Percentiles rank a stretch among this genome's conserved stretches.
Conservation (phyloP, 352 stramenopile species). For the Plasmopara viticola region DNA sequence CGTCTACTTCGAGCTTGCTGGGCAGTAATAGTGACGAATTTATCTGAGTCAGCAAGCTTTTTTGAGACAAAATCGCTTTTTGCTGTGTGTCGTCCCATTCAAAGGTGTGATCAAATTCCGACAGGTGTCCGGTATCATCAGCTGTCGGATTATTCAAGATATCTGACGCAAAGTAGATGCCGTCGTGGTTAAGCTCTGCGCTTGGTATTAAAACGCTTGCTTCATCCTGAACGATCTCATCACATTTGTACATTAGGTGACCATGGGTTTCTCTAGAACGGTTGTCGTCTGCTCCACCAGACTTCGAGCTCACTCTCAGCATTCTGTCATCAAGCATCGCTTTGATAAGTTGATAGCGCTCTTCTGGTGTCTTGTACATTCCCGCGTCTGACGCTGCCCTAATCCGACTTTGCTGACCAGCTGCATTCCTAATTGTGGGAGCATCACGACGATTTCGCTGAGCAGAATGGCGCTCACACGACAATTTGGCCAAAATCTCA, state of each 20-base stretch:
- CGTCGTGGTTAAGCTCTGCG: constrained; percentile 20
- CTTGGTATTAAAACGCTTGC: constrained; percentile 5
- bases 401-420: background rate
- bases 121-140: background rate
- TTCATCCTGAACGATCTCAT: background rate
- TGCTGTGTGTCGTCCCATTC: constrained; percentile 7
- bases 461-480: constrained; percentile 39
- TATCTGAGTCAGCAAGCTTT: background rate
- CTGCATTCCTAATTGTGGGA: background rate
- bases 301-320: background rate
- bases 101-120: constrained; percentile 20
- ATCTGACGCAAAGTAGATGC: constrained; percentile 50
- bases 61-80: background rate
- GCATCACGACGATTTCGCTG: constrained; percentile 13
- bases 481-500: constrained; percentile 66
- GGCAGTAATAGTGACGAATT: background rate
- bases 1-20: constrained; percentile 2
- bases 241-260: background rate
- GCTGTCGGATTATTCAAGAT: constrained; percentile 21
- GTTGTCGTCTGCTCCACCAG: background rate
- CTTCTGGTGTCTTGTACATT: constrained; percentile 11
- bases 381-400: background rate
- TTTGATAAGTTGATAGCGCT: constrained; percentile 22
- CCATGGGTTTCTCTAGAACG: background rate
- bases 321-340: constrained; percentile 14